Evolutionary conservation across 176 grass and related monocot genomes (phyloP).

Genomic region (Musa beccarii): DNA sequence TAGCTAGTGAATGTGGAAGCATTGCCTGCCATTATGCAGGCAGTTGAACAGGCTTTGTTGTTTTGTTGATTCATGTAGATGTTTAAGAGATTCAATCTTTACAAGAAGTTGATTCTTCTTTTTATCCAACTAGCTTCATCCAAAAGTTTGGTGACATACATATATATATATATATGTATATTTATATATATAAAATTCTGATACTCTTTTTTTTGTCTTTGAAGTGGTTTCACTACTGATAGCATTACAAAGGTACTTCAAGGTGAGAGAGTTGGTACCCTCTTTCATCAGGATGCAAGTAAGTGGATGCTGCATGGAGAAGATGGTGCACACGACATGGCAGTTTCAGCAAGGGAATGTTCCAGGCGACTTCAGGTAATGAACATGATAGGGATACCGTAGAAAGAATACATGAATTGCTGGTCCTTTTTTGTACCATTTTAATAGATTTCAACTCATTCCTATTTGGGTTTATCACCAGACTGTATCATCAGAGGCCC

Average conservation of each 20-base stretch:
- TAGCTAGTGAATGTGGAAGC: too few relatives aligned
- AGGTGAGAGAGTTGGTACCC: slow-evolving; percentile 85
- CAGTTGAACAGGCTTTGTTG: too few relatives aligned
- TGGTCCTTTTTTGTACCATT: not conserved
- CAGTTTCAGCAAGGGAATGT: slow-evolving; percentile 67
- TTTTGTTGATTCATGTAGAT: too few relatives aligned
- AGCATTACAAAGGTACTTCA: slow-evolving; percentile 81
- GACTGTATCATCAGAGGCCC: slow-evolving; percentile 76
- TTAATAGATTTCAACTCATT: not conserved
- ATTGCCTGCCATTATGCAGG: too few relatives aligned
- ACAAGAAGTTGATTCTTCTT: not conserved
- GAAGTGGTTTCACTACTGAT: slow-evolving; percentile 66
- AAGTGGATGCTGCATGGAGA: slow-evolving; percentile 46
- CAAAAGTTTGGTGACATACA: not conserved
- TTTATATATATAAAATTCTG: not conserved
- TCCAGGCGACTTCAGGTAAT: slow-evolving; percentile 71
- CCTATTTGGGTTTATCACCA: slow-evolving; percentile 21
- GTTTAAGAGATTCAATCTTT: not conserved
- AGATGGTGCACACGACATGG: slow-evolving; percentile 63
- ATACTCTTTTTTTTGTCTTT: slow-evolving; percentile 19
- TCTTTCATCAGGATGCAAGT: slow-evolving; percentile 70
- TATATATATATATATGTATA: not conserved
- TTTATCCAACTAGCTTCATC: not conserved
- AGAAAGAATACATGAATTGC: not conserved
- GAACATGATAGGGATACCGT: not conserved